A percentile compares a stretch with the other conserved stretches of the same genome.
phyloP scores from a whole-genome alignment of 2,329 filamentous ascomycete genomes.

The Fusarium udum region DNA sequence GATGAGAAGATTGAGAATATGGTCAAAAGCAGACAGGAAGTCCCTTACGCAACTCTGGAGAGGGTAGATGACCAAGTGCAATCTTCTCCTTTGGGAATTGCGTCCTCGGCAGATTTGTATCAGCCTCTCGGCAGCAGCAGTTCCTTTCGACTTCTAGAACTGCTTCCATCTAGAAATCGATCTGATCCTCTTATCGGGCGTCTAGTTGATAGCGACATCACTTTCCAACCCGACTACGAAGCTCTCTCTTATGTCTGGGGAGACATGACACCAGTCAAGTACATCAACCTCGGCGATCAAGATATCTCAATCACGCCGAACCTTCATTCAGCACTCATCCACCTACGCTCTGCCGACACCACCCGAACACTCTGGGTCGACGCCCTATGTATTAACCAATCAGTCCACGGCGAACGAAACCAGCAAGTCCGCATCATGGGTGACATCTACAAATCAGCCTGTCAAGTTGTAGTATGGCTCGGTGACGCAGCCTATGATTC shows the following conservation, averaged over 20 bases:
- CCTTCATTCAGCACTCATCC: constrained; percentile 1
- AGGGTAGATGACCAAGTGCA: accelerated
- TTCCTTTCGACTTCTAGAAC: constrained; percentile 4
- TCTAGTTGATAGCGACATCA: constrained; percentile 8
- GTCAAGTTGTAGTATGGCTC: constrained; percentile 21
- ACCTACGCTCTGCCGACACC: background rate
- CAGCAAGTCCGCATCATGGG: constrained; percentile 28
- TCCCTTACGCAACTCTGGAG: background rate
- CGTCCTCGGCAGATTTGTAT: background rate
- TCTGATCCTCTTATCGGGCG: background rate
- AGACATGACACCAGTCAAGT: background rate
- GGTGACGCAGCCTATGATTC: constrained; percentile 6
- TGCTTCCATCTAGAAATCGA: background rate
- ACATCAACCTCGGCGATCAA: background rate
- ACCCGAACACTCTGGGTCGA: constrained; percentile 10
- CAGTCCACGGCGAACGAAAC: constrained; percentile 10
- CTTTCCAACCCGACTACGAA: constrained; percentile 15
- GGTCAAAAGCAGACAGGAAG: background rate
- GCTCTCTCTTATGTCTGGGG: constrained; percentile 27
- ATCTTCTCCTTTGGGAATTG: accelerated
- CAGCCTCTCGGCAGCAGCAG: background rate
- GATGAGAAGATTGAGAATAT: background rate
- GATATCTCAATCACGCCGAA: background rate
- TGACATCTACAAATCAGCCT: constrained; percentile 19
- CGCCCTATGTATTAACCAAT: constrained; percentile 13